Evolutionary conservation across 805 yeast species (phyloP).

Genomic region (Candida mattraensis): DNA sequence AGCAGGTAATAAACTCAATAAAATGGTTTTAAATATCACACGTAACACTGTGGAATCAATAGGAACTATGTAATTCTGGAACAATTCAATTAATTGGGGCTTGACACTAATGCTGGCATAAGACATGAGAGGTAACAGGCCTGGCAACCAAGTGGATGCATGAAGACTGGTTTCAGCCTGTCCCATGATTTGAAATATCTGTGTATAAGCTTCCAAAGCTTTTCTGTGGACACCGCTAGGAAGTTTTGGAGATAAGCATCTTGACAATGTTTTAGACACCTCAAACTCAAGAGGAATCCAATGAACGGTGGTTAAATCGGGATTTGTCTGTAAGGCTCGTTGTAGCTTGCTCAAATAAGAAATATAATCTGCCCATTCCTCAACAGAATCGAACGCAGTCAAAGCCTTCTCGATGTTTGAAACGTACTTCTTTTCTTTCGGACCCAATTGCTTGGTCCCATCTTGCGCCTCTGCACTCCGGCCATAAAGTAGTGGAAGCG

Average conservation of each 20-base stretch:
- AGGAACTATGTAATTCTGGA: conserved; percentile 53
- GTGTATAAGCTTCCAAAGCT: conserved; percentile 72
- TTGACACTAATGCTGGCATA: conserved; percentile 88
- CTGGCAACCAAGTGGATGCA: conserved; percentile 85
- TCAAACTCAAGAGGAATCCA: conserved; percentile 68
- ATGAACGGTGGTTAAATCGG: conserved; percentile 39
- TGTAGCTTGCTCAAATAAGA: conserved; percentile 79
- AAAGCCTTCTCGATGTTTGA: conserved; percentile 73
- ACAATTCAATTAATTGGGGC: conserved; percentile 68
- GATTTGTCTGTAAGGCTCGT: conserved; percentile 60
- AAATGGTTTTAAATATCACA: conserved; percentile 62
- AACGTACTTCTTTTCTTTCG: conserved; percentile 68
- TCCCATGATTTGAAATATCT: conserved; percentile 66
- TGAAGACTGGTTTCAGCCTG: conserved; percentile 51
- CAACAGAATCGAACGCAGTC: conserved; percentile 72
- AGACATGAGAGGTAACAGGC: conserved; percentile 83
- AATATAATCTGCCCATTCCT: conserved; percentile 98
- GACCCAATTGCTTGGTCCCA: conserved; percentile 37
- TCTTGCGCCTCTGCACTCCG: conserved; percentile 15
- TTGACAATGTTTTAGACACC: conserved; percentile 70
- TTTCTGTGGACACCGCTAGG: conserved; percentile 97
- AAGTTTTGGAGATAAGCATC: conserved; percentile 74
- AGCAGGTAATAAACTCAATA: conserved; percentile 79
- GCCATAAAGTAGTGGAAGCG: conserved; percentile 27
- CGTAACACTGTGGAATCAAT: conserved; percentile 51